Evolutionary conservation across 2,329 filamentous ascomycete genomes (phyloP).

Genomic region (Botrytis hyacinthi): DNA sequence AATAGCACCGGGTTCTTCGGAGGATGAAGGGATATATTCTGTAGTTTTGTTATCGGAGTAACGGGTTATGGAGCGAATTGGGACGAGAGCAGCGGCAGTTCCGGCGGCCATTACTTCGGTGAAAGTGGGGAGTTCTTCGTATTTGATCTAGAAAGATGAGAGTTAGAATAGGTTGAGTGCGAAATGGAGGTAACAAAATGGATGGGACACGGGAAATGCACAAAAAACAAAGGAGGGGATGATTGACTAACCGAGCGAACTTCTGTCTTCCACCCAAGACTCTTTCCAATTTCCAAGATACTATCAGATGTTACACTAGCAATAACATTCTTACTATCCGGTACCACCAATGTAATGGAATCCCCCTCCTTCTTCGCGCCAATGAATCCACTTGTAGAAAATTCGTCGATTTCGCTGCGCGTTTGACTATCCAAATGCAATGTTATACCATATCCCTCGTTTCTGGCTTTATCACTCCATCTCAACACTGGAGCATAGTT

Average conservation of each 20-base stretch:
- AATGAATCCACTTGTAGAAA: conserved; percentile 91
- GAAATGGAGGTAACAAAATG: too few relatives aligned
- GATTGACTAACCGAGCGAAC: conserved; percentile 58
- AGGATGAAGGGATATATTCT: conserved; percentile 52
- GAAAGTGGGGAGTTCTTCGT: conserved; percentile 58
- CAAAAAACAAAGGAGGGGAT: neutral
- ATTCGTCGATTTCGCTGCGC: conserved; percentile 88
- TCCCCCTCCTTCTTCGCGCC: conserved; percentile 60
- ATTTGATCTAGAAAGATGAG: conserved; percentile 56
- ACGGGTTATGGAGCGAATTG: conserved; percentile 86
- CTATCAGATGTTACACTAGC: conserved; percentile 81
- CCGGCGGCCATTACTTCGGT: conserved; percentile 86
- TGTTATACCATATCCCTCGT: conserved; percentile 87
- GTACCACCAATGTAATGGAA: conserved; percentile 62
- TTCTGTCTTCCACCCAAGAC: conserved; percentile 84
- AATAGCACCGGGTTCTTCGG: conserved; percentile 70
- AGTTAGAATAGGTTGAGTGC: neutral
- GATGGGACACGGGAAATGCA: neutral
- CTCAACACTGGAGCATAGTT: conserved; percentile 93
- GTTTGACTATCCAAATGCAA: conserved; percentile 86
- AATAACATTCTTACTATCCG: conserved; percentile 84
- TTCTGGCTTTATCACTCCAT: conserved; percentile 78
- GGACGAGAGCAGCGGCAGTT: conserved; percentile 86
- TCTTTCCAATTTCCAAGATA: conserved; percentile 70
- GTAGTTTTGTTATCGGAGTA: conserved; percentile 51